Evolutionary conservation across 2,329 filamentous ascomycete species (phyloP), one percentile per base, ranked within the genome.

Genomic region (Lomentospora prolificans): DNA sequence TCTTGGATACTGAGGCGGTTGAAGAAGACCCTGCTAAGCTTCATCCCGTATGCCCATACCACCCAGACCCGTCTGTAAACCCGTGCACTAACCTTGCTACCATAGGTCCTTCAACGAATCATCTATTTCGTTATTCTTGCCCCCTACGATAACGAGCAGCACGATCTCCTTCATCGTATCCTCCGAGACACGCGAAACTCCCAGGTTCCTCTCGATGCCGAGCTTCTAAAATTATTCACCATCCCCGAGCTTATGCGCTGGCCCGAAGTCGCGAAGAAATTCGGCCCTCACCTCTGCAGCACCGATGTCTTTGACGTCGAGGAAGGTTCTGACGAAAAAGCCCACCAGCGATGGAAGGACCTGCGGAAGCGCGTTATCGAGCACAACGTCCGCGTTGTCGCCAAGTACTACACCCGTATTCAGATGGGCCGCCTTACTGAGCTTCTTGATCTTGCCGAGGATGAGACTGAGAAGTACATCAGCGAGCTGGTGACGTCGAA

Each of bases 391-490:
- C 89, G 94, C 54, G 94, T 99, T 2, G 84, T 99, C 36, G 94
- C 94, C 64, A 96, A 96, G 73, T 99, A 99, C 79, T 99, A 99
- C 76, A 99, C 94, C 22, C 89, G 94, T 64, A 95, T 99, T 67
- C 86, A 90, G 69, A 94, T 96, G 80, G 84, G 85, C 61, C 89
- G 94, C 31, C 78, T 99, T 59, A 96, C 90, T 6, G 81, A 94
- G 70, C 82, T 99, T 28, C 83, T 99, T 57, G 94, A 99, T 68
- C 78, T 99, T 62, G 87, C 86, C 1, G 90, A 95, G 69, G 90
- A 95, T 58, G 94, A 99, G 77, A 97, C 94, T 8, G 94, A 99
- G 75, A 96, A 95, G 79, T 97, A 97, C 76, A 96, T 99, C 66
- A 95, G 89, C 69, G 90, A 99, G 65, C 78, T 99, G 59, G 94